Percentiles rank a stretch among this genome's conserved stretches.
phyloP scores from a whole-genome alignment of 75 land plant genomes.

The Chamaecyparis obtusa region DNA sequence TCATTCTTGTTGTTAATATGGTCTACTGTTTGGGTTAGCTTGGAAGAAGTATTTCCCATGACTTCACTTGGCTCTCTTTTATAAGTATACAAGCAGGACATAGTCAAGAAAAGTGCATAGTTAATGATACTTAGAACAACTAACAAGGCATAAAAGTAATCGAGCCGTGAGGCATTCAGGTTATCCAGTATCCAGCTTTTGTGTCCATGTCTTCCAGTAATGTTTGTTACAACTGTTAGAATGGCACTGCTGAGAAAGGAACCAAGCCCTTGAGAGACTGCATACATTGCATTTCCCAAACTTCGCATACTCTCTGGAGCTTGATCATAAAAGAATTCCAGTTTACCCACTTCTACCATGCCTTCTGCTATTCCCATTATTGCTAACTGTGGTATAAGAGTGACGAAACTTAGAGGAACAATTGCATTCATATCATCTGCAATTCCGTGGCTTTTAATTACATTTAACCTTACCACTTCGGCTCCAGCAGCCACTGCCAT shows the following conservation, averaged over 20 bases:
- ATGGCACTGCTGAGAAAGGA: conserved; percentile 32
- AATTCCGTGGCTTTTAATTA: conserved; percentile 25
- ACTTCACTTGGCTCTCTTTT: conserved; percentile 20
- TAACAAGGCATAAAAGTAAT: conserved; percentile 71
- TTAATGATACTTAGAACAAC: conserved; percentile 37
- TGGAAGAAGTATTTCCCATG: neutral
- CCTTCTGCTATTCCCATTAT: conserved; percentile 55
- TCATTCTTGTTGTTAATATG: too few species aligned
- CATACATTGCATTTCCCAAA: conserved; percentile 21
- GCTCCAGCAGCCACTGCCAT: conserved; percentile 40
- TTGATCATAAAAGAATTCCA: conserved; percentile 79
- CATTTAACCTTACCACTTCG: conserved; percentile 28
- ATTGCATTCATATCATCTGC: conserved; percentile 21
- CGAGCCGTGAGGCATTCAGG: conserved; percentile 60
- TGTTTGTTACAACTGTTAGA: conserved; percentile 18
- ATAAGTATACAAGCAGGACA: conserved; percentile 39
- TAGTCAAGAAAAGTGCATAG: conserved; percentile 37
- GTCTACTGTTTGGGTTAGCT: too few species aligned
- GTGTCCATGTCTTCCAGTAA: conserved; percentile 32
- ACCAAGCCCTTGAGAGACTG: conserved; percentile 16
- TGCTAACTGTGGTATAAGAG: conserved; percentile 56
- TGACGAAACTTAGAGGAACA: conserved; percentile 48
- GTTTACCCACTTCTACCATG: conserved; percentile 46
- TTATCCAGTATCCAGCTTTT: conserved; percentile 76
- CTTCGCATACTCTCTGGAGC: conserved; percentile 52